Evolutionary conservation across 2,329 filamentous ascomycete species (phyloP), one percentile per base, ranked within the genome.

Genomic region (Colletotrichum tropicale): DNA sequence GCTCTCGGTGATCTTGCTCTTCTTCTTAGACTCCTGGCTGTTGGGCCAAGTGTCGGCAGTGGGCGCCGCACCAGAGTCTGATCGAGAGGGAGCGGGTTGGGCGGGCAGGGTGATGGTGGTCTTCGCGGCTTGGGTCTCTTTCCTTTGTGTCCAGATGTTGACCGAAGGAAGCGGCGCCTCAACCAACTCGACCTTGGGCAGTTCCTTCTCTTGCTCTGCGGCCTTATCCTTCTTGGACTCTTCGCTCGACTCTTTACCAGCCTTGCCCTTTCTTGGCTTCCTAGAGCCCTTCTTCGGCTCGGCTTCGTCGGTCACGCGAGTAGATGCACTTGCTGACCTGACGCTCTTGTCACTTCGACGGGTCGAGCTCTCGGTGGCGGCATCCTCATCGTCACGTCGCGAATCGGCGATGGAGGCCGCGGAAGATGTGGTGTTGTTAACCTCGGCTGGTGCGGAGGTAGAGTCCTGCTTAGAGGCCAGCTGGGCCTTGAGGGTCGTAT

Each of bases 121-220:
- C 82, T 92, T 93, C 52, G 90, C 87, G 77, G 89, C 87, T 60
- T 89, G 86, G 62, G 92, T 92, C 80, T 95, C 93, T 80, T 90
- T 93, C 71, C 96, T 91, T 85, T 96, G 92, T 77, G 93, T 91
- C 96, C 97, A 99, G 77, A 96, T 88, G 83, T 99, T 99, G 74
- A 98, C 94, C 3, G 92, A 84, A 1, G 97, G 97, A 58, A 94
- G 89, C 34, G 95, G 94, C 21, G 96, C 96, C 76, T 97, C 95
- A 62, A 94, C 93, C 56, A 98, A 88, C 80, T 93, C 90, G 60
- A 91, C 86, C 80, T 93, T 92, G 79, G 90, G 87, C 16, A 87
- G 87, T 76, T 91, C 86, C 75, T 90, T 89, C 78, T 91, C 91
- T 79, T 93, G 91, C 78, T 93, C 92, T 60, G 89, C 87, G 21